Evolutionary conservation across 1,284 basidiomycete species (phyloP).

Genomic region (Papiliotrema laurentii): DNA sequence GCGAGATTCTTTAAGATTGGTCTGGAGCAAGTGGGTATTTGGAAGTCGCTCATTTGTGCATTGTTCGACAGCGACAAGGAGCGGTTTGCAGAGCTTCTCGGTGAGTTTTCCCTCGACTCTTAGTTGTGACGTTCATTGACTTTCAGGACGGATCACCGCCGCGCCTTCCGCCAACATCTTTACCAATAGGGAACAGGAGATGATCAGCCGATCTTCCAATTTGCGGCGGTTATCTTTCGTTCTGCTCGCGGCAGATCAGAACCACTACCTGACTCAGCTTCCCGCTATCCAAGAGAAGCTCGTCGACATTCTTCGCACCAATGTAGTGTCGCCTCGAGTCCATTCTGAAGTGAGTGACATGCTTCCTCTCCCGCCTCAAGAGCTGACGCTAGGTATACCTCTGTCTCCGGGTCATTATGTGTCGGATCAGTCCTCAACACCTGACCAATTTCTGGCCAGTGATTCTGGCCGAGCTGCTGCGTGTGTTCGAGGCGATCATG

Average conservation of each 20-base stretch:
- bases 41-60: constrained; percentile 73
- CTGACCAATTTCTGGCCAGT: constrained; percentile 96
- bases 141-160: constrained; percentile 72
- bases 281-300: constrained; percentile 95
- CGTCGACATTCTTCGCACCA: constrained; percentile 79
- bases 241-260: constrained; percentile 77
- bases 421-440: constrained; percentile 86
- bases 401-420: constrained; percentile 84
- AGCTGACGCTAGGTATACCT: constrained; percentile 59
- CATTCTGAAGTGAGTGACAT: constrained; percentile 75
- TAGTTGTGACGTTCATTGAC: not conserved
- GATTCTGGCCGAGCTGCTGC: constrained; percentile 81
- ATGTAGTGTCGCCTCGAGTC: constrained; percentile 73
- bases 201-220: constrained; percentile 79
- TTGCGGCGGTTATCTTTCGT: constrained; percentile 82
- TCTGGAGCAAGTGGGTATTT: constrained; percentile 57
- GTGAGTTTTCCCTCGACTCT: constrained; percentile 50
- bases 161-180: constrained; percentile 94
- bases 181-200: constrained; percentile 90
- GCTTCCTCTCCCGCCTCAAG: not conserved
- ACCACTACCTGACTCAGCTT: constrained; percentile 82
- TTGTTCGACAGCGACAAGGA: constrained; percentile 84
- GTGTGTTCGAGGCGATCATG: constrained; percentile 55
- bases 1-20: constrained; percentile 70
- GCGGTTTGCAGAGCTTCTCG: constrained; percentile 74